Evolutionary conservation across 164 flowering plant species (phyloP).

Genomic region (Platanus orientalis): DNA sequence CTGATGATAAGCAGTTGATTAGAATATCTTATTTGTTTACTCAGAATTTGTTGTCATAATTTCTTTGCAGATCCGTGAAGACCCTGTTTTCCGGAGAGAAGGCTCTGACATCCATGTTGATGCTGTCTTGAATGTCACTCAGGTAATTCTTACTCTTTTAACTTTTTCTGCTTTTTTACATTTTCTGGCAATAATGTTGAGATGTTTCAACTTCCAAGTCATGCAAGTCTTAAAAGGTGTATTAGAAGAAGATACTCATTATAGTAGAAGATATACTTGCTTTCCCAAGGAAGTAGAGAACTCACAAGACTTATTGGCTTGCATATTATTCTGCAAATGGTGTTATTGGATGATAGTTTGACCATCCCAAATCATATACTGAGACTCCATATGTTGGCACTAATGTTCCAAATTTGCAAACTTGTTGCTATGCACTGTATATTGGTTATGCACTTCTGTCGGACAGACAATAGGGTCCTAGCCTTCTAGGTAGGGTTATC

Average conservation of each 20-base stretch:
- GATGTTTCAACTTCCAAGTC: no score
- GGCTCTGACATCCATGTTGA: slow-evolving; percentile 93
- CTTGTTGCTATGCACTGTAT: no score
- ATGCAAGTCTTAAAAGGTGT: background rate
- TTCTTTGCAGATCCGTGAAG: slow-evolving; percentile 64
- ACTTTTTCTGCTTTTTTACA: background rate
- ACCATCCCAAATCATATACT: background rate
- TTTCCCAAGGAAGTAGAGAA: no score
- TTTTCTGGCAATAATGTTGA: background rate
- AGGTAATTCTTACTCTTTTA: slow-evolving; percentile 38
- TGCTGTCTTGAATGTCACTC: slow-evolving; percentile 67
- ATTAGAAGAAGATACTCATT: background rate
- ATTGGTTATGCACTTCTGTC: no score
- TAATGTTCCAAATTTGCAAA: no score
- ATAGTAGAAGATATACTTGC: background rate
- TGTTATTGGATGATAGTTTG: no score
- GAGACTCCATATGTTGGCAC: background rate
- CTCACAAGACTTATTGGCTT: no score
- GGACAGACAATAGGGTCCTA: no score
- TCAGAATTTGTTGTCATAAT: background rate
- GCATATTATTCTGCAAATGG: no score
- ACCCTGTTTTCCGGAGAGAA: slow-evolving; percentile 91
- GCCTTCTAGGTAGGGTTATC: no score
- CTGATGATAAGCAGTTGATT: background rate
- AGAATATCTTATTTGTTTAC: background rate